Base-by-base conservation (phyloP, 768 basidiomycete species). In the Suillus variegatus region DNA sequence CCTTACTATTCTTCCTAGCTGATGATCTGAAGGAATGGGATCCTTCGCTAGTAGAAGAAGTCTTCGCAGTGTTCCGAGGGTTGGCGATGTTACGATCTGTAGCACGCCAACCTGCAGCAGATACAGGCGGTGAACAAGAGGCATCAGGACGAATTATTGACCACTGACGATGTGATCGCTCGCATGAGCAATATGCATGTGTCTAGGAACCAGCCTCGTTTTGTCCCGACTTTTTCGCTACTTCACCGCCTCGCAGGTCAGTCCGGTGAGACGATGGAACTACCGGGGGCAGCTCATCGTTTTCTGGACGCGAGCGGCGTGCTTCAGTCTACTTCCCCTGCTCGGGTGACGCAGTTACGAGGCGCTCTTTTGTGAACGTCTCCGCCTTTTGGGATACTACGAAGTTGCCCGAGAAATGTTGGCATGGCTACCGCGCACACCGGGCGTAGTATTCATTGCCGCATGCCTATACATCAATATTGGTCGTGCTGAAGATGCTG, bases 61-160 rank as follows among this genome's bases (percentile, higher is more conserved):
- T 92, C 28, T 89, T 94, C 74, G 90, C 90, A 9, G 87, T 93
- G 35, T 93, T 90, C 69, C 84, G 92, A n/a, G 91, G 90, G 16
- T 78, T 91, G 28, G 86, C 89, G 28, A 89, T 92, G 81, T 79
- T 93, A 22, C 89, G 87, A 35, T 84, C 82, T 64, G 79, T 88
- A 56, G 78, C 83, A 18, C 81, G 81, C 57, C 90, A 89, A 70
- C 86, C 90, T 61, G 84, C 83, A n/a, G 80, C 76, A 3, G 78
- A 82, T 47, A 64, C 65, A 12, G 43, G 65, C 22, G 71, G 71
- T 51, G 80, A 74, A 57, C 74, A 77, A 63, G 71, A 71, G 32
- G 76, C 74, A 40, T 75, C 72, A n/a, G 20, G 69, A 76, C 20
- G 74, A 76, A 18, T 69, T 78, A 47, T 64, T 70, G 28, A 78